A percentile compares a stretch with the other conserved stretches of the same genome.
Conservation (phyloP, 2,329 filamentous ascomycete species). For the Botrytis hyacinthi region DNA sequence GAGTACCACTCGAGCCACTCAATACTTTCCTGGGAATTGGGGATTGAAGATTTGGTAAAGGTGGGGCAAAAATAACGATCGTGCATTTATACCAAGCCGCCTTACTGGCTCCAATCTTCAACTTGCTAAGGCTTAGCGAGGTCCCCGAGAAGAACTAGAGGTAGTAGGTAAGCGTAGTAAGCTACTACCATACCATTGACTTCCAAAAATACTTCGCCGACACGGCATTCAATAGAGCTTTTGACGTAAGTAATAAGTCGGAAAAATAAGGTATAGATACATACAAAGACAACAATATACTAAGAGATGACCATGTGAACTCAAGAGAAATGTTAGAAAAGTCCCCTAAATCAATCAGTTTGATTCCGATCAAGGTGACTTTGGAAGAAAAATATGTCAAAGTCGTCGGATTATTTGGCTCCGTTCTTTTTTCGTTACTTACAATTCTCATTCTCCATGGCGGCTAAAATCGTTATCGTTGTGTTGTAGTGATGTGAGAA, state of each 20-base stretch:
- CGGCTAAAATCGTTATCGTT: background rate
- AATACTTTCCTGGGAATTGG: background rate
- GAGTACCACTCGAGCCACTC: background rate
- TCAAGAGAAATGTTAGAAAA: background rate
- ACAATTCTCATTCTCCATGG: background rate
- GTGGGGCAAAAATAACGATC: constrained; percentile 15
- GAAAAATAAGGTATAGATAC: background rate
- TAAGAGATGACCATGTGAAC: background rate
- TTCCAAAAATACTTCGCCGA: background rate
- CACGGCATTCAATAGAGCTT: background rate
- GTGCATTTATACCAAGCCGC: constrained; percentile 8
- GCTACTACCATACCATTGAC: constrained; percentile 9
- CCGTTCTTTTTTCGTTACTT: background rate
- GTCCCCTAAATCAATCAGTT: background rate
- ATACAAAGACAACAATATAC: background rate
- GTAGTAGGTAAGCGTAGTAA: background rate
- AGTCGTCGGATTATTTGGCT: background rate
- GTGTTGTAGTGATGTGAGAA: background rate
- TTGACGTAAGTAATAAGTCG: background rate
- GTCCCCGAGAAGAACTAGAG: constrained; percentile 14
- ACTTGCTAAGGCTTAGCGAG: constrained; percentile 18
- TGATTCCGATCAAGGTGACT: too few species aligned
- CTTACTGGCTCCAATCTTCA: constrained; percentile 1
- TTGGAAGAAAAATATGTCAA: background rate
- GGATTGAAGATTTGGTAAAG: background rate